phyloP scores from a whole-genome alignment of 2,329 filamentous ascomycete species.

The Penicillium oxalicum region DNA sequence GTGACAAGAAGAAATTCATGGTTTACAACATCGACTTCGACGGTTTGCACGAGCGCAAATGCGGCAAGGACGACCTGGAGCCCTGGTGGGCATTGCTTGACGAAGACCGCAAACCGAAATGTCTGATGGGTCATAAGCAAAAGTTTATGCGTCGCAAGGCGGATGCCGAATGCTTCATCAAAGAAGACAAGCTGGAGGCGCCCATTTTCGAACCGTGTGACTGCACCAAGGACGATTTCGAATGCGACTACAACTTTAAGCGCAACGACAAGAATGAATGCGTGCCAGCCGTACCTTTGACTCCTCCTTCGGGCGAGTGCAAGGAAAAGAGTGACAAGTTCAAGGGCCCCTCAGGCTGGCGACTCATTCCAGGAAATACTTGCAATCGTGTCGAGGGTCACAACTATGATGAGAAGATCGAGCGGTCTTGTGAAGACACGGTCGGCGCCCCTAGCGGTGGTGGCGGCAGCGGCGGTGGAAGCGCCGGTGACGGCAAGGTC shows the following conservation, averaged over 20 bases:
- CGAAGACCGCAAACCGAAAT: constrained; percentile 72
- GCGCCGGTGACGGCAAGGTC: constrained; percentile 58
- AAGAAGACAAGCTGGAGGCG: constrained; percentile 68
- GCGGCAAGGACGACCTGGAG: constrained; percentile 66
- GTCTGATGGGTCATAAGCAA: constrained; percentile 94
- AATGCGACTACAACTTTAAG: constrained; percentile 92
- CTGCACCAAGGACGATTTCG: constrained; percentile 79
- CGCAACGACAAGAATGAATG: constrained; percentile 62
- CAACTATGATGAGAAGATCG: constrained; percentile 65
- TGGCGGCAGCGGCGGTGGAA: constrained; percentile 49
- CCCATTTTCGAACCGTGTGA: constrained; percentile 69
- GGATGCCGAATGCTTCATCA: constrained; percentile 81
- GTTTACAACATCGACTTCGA: constrained; percentile 78
- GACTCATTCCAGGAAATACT: constrained; percentile 77
- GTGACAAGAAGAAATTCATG: constrained; percentile 49
- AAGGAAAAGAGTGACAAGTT: constrained; percentile 67
- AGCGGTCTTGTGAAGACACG: constrained; percentile 68
- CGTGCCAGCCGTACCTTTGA: constrained; percentile 55
- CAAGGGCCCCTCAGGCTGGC: constrained; percentile 81
- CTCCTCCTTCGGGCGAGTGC: constrained; percentile 67
- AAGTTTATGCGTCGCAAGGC: constrained; percentile 80
- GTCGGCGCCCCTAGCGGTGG: constrained; percentile 52
- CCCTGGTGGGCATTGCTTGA: constrained; percentile 81
- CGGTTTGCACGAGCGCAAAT: constrained; percentile 72
- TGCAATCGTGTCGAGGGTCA: constrained; percentile 58